Base-by-base conservation (phyloP, 257 asterid genomes). In the Ligustrum vulgare region DNA sequence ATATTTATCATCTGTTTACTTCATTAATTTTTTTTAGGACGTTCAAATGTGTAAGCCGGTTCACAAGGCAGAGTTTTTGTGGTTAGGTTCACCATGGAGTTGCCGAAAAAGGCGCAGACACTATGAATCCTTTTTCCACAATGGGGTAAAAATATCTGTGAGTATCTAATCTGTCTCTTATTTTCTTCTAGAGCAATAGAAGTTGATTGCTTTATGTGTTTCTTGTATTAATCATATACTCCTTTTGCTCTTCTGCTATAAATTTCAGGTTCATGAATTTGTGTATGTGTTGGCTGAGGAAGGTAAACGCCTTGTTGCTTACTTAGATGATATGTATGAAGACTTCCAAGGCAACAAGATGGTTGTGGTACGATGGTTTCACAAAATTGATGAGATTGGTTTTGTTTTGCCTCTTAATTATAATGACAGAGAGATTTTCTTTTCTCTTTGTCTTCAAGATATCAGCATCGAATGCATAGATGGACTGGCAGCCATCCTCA, bases 321-420 rank as follows among this genome's bases (percentile, higher is more conserved):
- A 93, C 85, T 76, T 93, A 72, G 94, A 91, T 67, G 98, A 93
- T 82, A 86, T 93, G 85, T 93, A 89, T 60, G 96, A 93, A 81
- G 97, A 93, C 81, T 67, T 72, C 73, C 85, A 86, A 69, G 96
- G 97, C 87, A 90, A 87, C 91, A 90, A 84, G 90, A 89, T 87
- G 93, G 97, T 91, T 80, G 90, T 87, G 90, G 98, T 93, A 83
- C 96, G 86, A 76, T 93, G 97, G 98, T 93, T 93, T 86, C 97
- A 93, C 94, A 91, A 87, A 89, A 82, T 90, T 85, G 98, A 93
- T 77, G 98, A 93, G 89, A 93, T 90, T 93, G 94, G 91, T 90
- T 80, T 89, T 86, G 87, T 79, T 91, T 87, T 93, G 91, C 95
- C 96, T 84, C 89, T 33, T 77, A 82, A 79, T 37, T 87, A 83